These are phyloP conservation scores for Cercospora sp. DNA, from an alignment of 2,329 filamentous ascomycete genomes.

Conservation along the genomic window DNA sequence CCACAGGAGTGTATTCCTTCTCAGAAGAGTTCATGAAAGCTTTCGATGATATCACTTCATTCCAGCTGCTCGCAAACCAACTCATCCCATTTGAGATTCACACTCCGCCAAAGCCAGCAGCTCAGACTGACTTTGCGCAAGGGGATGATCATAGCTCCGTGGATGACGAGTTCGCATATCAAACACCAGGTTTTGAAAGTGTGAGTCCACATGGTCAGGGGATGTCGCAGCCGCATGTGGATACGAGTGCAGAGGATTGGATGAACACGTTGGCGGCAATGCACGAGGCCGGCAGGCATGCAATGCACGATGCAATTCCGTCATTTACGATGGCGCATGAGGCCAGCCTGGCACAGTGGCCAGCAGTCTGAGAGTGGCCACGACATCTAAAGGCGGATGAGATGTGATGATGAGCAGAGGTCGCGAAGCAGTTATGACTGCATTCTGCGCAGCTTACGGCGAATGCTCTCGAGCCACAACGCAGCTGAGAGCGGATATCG, in stretches of 20 bases:
- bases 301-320: constrained; percentile 13
- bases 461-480: not conserved
- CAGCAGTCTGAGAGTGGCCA: constrained; percentile 1
- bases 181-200: not conserved
- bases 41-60: constrained; percentile 21
- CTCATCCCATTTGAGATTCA: constrained; percentile 25
- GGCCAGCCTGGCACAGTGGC: constrained; percentile 13
- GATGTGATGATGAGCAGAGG: not conserved
- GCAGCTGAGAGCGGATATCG: not conserved
- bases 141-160: constrained; percentile 5
- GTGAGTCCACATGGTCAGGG: not conserved
- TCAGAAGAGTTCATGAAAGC: constrained; percentile 21
- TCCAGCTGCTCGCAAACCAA: constrained; percentile 19
- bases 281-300: constrained; percentile 16
- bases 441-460: not conserved
- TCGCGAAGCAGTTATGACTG: not conserved
- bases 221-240: constrained; percentile 13
- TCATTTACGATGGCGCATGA: constrained; percentile 18
- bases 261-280: constrained; percentile 18
- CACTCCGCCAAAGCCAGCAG: constrained; percentile 17
- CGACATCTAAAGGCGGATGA: not conserved
- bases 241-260: constrained; percentile 18
- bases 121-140: constrained; percentile 2
- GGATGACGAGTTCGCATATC: constrained; percentile 15
- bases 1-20: constrained; percentile 24